Base-by-base conservation (phyloP, 805 yeast species). In the Hanseniaspora clermontiae region DNA sequence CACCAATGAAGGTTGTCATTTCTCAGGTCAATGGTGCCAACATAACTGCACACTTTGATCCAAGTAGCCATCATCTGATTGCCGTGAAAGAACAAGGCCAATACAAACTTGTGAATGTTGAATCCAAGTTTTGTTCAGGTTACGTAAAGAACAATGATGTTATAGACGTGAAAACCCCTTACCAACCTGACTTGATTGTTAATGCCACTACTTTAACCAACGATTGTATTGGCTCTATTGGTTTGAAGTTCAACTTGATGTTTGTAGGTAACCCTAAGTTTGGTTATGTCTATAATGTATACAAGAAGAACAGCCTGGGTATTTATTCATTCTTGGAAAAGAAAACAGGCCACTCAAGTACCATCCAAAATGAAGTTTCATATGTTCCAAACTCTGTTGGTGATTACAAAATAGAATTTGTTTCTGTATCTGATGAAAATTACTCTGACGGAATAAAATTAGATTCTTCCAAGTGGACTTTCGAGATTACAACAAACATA, bases 161-260 rank as follows among this genome's bases (percentile, higher is more conserved):
- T 1, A 72, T 84, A 11, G 64, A 72, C 17, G 75, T 87, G 1
- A 80, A 88, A 0, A 70, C 71, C 37, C 83, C 85, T 5, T 76
- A 81, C 3, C 75, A 76, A 38, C 83, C 85, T 10, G 64, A 70
- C 24, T 59, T 81, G 27, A 61, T 66, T 3, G 74, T 78, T 15
- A 65, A 62, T 31, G 68, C 76, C 2, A 66, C 67, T 10, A 71
- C 91, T 2, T 80, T 91, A 2, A 73, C 80, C 29, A 97, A 91
- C 63, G 79, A 84, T 50, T 93, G 99, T 71, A 85, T 93, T 34
- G 98, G 98, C 0, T 87, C 89, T 47, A 82, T 88, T 9, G 98
- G 97, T 0, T 80, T 89, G 58, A 74, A 76, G 36, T 88, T 87
- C 59, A 86, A 83, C 51, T 74, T 90, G 58, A 68, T 76, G 0